A percentile compares a stretch with the other conserved stretches of the same genome.
Conservation (phyloP, 2,329 filamentous ascomycete species). For the Geosmithia putterillii region DNA sequence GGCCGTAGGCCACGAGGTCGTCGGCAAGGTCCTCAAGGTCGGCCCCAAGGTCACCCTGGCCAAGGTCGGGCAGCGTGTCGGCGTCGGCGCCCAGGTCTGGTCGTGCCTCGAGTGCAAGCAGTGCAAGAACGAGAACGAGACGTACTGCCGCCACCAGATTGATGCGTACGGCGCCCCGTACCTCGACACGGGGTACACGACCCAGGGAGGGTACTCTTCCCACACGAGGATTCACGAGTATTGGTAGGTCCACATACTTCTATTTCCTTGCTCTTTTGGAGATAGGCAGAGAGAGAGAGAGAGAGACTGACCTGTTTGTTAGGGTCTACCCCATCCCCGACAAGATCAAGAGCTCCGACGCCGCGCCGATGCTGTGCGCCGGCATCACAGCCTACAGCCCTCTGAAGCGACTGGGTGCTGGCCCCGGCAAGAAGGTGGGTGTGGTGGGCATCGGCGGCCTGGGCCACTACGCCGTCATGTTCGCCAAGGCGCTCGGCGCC, state of each 20-base stretch:
- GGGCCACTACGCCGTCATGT: conserved; percentile 59
- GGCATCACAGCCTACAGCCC: conserved; percentile 73
- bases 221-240: conserved; percentile 21
- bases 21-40: conserved; percentile 56
- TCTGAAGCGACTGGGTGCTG: conserved; percentile 61
- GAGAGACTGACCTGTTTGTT: too few relatives aligned
- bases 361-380: conserved; percentile 75
- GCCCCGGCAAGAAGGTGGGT: conserved; percentile 68
- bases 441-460: conserved; percentile 63
- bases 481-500: conserved; percentile 54
- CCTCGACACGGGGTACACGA: conserved; percentile 36
- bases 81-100: conserved; percentile 43
- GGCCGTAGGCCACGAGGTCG: conserved; percentile 61
- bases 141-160: conserved; percentile 23
- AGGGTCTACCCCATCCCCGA: conserved; percentile 66
- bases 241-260: conserved; percentile 23
- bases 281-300: too few relatives aligned
- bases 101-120: conserved; percentile 34
- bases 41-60: conserved; percentile 36
- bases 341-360: conserved; percentile 45
- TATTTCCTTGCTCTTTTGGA: not conserved
- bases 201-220: conserved; percentile 43
- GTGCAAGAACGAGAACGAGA: conserved; percentile 26
- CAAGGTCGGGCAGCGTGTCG: conserved; percentile 45
- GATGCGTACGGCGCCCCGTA: conserved; percentile 40